Evolutionary conservation across 176 grass and related monocot genomes (phyloP).

Genomic region (Poa pratensis): DNA sequence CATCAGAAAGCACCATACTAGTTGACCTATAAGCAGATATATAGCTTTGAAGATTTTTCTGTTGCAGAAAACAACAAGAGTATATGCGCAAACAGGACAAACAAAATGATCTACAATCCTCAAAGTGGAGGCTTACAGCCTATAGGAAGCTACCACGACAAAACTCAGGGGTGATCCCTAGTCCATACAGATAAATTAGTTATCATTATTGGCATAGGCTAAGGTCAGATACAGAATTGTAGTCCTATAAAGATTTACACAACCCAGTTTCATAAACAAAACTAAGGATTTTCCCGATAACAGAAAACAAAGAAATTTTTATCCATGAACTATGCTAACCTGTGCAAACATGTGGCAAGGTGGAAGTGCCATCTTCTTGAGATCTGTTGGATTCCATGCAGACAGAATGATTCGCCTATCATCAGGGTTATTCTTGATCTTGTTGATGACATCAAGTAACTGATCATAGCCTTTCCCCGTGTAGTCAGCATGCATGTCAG

Average conservation of each 20-base stretch:
- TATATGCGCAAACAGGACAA: neutral
- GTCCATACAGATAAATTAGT: conserved; percentile 1
- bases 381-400: conserved; percentile 79
- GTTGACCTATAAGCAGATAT: neutral
- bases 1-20: neutral
- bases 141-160: neutral
- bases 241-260: neutral
- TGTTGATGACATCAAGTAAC: conserved; percentile 76
- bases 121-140: neutral
- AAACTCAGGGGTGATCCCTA: neutral
- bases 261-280: neutral
- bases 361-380: conserved; percentile 89
- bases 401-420: conserved; percentile 80
- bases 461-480: conserved; percentile 89
- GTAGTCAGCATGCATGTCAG: conserved; percentile 83
- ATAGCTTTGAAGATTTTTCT: neutral
- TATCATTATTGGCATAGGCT: neutral
- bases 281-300: neutral
- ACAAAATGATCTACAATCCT: neutral
- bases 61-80: neutral
- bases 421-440: conserved; percentile 91
- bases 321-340: conserved; percentile 38
- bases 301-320: neutral
- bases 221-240: neutral
- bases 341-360: conserved; percentile 95